These are phyloP conservation scores for Athelia sp. DNA, from an alignment of 1,284 basidiomycete genomes.

Conservation along the genomic window DNA sequence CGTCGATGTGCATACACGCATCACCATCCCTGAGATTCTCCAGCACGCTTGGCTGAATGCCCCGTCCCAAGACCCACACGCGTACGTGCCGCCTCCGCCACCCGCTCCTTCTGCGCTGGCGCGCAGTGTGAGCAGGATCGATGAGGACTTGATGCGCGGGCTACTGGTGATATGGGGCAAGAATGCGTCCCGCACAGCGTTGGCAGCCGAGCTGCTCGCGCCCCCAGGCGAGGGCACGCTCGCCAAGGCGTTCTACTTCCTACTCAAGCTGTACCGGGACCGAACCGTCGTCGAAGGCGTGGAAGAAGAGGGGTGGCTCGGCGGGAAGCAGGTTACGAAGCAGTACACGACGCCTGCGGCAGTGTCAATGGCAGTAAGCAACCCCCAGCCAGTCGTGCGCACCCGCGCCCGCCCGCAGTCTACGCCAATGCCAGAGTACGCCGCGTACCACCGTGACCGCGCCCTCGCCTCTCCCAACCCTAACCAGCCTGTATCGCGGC, in stretches of 20 bases:
- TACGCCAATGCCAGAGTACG: too few relatives aligned
- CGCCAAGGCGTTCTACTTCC: conserved; percentile 92
- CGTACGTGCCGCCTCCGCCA: conserved; percentile 61
- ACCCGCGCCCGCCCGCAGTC: too few relatives aligned
- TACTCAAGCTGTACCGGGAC: conserved; percentile 78
- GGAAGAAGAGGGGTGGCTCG: conserved; percentile 4
- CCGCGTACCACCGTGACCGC: too few relatives aligned
- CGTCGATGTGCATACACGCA: conserved; percentile 83
- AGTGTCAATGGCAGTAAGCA: too few relatives aligned
- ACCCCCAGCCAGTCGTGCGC: too few relatives aligned
- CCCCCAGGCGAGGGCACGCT: conserved; percentile 65
- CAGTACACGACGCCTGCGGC: conserved; percentile 38
- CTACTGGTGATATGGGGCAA: conserved; percentile 87
- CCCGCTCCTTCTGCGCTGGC: conserved; percentile 63
- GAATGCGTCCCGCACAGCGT: conserved; percentile 51
- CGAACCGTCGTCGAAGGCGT: conserved; percentile 43
- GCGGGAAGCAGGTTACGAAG: conserved; percentile 37
- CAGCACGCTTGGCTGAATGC: conserved; percentile 8
- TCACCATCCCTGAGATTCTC: conserved; percentile 57
- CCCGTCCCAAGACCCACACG: too few relatives aligned
- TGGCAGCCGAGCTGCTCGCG: conserved; percentile 61
- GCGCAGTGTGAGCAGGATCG: conserved; percentile 60
- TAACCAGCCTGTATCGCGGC: too few relatives aligned
- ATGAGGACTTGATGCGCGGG: conserved; percentile 84
- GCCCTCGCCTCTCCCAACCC: too few relatives aligned